Evolutionary conservation across 169 alveolate species (phyloP).

Genomic region (Cryptosporidium sp.): DNA sequence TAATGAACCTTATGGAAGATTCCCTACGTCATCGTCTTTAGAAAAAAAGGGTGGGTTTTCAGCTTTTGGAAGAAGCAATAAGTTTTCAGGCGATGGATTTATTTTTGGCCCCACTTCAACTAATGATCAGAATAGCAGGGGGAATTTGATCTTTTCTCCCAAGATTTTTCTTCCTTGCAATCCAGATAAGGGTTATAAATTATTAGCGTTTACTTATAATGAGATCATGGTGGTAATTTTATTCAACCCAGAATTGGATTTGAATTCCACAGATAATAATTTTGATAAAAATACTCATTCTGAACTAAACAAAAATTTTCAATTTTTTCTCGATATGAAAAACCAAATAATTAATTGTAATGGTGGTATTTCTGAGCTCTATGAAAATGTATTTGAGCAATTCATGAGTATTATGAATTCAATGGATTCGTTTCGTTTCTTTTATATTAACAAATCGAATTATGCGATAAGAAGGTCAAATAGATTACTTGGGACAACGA

Average conservation of each 20-base stretch:
- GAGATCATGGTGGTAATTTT: slow-evolving; percentile 59
- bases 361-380: slow-evolving; percentile 43
- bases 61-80: slow-evolving; percentile 67
- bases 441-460: slow-evolving; percentile 44
- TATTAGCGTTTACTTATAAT: slow-evolving; percentile 37
- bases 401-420: slow-evolving; percentile 50
- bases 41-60: slow-evolving; percentile 18
- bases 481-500: slow-evolving; percentile 42
- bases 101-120: slow-evolving; percentile 35
- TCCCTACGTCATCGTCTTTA: slow-evolving; percentile 11
- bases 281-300: neutral
- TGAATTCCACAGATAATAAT: neutral
- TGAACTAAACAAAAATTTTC: neutral
- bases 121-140: neutral
- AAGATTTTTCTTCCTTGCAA: slow-evolving; percentile 39
- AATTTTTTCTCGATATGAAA: slow-evolving; percentile 18
- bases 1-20: slow-evolving; percentile 66
- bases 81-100: slow-evolving; percentile 18
- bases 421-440: slow-evolving; percentile 39
- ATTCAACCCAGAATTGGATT: neutral
- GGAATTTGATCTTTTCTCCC: slow-evolving; percentile 46
- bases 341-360: slow-evolving; percentile 12
- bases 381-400: slow-evolving; percentile 9
- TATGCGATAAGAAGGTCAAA: slow-evolving; percentile 67
- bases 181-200: neutral